Percentiles rank a stretch among this genome's conserved stretches.
Evolutionary conservation across 495 filamentous ascomycete species (phyloP).

Genomic region (Cladorrhinum samala): DNA sequence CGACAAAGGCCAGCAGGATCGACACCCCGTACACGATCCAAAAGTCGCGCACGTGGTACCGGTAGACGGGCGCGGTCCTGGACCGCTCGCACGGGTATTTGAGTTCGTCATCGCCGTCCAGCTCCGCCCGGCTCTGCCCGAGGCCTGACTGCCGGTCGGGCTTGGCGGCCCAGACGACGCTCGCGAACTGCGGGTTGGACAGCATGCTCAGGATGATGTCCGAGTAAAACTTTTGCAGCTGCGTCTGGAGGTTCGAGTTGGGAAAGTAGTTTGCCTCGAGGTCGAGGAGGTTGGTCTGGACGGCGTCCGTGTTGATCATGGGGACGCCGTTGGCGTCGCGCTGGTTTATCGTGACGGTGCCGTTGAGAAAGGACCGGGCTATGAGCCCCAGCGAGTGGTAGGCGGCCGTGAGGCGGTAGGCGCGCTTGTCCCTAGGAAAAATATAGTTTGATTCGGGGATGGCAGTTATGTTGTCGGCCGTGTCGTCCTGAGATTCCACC

Average conservation of each 20-base stretch:
- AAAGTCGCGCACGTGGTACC: slow-evolving; percentile 28
- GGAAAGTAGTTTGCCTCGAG: slow-evolving; percentile 26
- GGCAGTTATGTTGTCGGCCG: slow-evolving; percentile 34
- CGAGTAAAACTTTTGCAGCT: slow-evolving; percentile 27
- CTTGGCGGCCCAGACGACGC: slow-evolving; percentile 32
- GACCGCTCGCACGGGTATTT: slow-evolving; percentile 28
- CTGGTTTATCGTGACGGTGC: slow-evolving; percentile 26
- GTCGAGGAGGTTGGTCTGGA: slow-evolving; percentile 33
- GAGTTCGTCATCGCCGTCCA: not conserved
- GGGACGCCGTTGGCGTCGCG: slow-evolving; percentile 22
- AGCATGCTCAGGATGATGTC: slow-evolving; percentile 33
- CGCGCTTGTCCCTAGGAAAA: slow-evolving; percentile 19
- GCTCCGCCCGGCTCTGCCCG: not conserved
- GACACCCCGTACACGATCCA: slow-evolving; percentile 35
- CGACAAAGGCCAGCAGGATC: slow-evolving; percentile 22
- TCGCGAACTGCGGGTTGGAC: slow-evolving; percentile 27
- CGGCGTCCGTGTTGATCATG: slow-evolving; percentile 28
- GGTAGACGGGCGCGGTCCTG: slow-evolving; percentile 25
- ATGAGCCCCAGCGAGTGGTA: slow-evolving; percentile 31
- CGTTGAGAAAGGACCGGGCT: slow-evolving; percentile 31
- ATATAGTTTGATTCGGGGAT: slow-evolving; percentile 29
- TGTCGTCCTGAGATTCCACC: slow-evolving; percentile 30
- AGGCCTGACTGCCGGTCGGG: slow-evolving; percentile 23
- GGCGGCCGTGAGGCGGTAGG: slow-evolving; percentile 29
- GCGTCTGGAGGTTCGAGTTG: slow-evolving; percentile 7